phyloP scores from a whole-genome alignment of 2,329 filamentous ascomycete genomes.

The Elsinoe perseae region DNA sequence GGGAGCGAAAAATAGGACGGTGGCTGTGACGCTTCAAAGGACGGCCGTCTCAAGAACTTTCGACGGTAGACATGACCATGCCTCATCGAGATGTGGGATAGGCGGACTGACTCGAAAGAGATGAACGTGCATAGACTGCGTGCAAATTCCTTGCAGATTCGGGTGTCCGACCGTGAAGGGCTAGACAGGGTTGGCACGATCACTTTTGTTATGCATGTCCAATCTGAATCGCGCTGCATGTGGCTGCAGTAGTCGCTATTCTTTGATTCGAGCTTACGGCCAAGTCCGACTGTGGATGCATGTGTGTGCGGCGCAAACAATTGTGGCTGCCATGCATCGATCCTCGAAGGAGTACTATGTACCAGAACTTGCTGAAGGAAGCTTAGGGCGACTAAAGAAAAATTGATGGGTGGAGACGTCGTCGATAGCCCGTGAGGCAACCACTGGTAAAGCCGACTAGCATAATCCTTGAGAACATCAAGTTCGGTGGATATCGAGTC shows the following conservation, averaged over 20 bases:
- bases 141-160: background rate
- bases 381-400: background rate
- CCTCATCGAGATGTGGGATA: constrained; percentile 3
- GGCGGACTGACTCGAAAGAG: background rate
- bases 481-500: background rate
- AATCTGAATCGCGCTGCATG: background rate
- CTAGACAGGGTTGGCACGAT: constrained; percentile 14
- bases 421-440: constrained; percentile 7
- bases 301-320: background rate
- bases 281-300: constrained; percentile 1
- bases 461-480: background rate
- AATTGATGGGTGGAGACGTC: background rate
- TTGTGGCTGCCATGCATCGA: constrained; percentile 1
- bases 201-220: constrained; percentile 7
- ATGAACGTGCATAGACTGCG: no score
- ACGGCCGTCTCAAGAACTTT: constrained; percentile 5
- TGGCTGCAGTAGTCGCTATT: constrained; percentile 10
- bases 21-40: background rate
- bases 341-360: background rate
- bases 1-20: constrained; percentile 12
- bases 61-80: background rate
- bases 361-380: background rate
- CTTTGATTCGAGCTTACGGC: background rate
- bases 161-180: constrained; percentile 9
- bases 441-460: background rate